Percentiles rank a stretch among this genome's conserved stretches.
These are phyloP conservation scores for Diaporthe aspalathi DNA, from an alignment of 2,329 filamentous ascomycete species.

Conservation along the genomic window DNA sequence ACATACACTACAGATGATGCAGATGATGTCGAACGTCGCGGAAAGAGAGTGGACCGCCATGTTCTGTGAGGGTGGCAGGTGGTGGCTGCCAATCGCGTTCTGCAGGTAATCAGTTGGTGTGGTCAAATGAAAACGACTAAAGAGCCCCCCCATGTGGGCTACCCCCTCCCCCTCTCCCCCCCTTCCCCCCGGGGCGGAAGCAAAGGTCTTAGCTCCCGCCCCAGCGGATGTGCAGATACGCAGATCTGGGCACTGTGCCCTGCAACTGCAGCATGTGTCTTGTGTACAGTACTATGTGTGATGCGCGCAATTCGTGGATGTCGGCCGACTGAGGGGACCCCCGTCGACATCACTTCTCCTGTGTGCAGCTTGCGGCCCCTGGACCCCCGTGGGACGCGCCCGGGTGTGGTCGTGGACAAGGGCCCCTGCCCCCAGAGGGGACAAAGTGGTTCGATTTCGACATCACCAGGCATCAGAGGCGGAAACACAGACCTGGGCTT, in stretches of 20 bases:
- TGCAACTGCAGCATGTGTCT: neutral
- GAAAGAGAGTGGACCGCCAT: too few relatives aligned
- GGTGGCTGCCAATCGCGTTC: neutral
- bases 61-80: too few relatives aligned
- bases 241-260: neutral
- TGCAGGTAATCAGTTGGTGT: neutral
- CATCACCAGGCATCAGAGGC: slow-evolving; percentile 33
- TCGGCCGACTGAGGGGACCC: neutral
- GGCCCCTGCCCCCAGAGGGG: slow-evolving; percentile 32
- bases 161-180: too few relatives aligned
- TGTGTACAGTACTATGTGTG: neutral
- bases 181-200: slow-evolving; percentile 15
- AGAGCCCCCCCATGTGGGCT: neutral
- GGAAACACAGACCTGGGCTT: slow-evolving; percentile 33
- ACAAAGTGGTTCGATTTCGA: slow-evolving; percentile 36
- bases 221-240: slow-evolving; percentile 7
- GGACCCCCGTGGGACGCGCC: slow-evolving; percentile 4
- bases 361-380: neutral
- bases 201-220: slow-evolving; percentile 20
- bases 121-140: too few relatives aligned
- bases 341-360: neutral
- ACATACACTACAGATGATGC: neutral
- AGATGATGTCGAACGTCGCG: neutral
- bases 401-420: slow-evolving; percentile 2
- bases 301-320: neutral